phyloP scores from a whole-genome alignment of 2,329 filamentous ascomycete genomes.

The Colletotrichum sojae region DNA sequence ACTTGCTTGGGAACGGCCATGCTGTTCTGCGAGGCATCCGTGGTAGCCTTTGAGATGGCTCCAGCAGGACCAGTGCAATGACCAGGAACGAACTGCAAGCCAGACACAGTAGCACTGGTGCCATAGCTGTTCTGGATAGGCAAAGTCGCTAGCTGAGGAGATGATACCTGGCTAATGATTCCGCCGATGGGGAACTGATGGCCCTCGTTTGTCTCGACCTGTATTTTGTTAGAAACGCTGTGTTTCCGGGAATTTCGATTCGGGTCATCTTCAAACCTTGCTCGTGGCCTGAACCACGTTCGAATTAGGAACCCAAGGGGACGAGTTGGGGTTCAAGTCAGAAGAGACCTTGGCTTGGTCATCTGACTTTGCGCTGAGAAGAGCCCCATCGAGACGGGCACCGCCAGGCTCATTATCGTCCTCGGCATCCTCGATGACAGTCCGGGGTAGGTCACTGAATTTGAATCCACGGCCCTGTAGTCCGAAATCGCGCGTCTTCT shows the following conservation, averaged over 20 bases:
- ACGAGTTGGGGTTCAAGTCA: constrained; percentile 34
- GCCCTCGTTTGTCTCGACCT: background rate
- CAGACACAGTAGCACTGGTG: constrained; percentile 3
- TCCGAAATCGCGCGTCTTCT: constrained; percentile 9
- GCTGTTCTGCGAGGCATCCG: background rate
- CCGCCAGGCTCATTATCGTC: constrained; percentile 34
- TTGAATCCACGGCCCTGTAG: constrained; percentile 5
- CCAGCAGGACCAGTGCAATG: background rate
- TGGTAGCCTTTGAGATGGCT: background rate
- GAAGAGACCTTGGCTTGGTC: constrained; percentile 10
- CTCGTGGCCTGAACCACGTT: background rate
- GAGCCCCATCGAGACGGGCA: constrained; percentile 17
- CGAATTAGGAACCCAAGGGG: constrained; percentile 34
- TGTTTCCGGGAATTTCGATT: background rate
- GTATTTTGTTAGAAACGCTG: background rate
- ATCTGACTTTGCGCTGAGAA: background rate
- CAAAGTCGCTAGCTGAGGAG: background rate
- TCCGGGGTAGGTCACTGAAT: constrained; percentile 7
- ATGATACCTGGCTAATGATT: no score
- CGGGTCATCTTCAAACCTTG: constrained; percentile 14
- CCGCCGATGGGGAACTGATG: background rate
- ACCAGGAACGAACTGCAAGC: constrained; percentile 7
- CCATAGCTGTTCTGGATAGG: background rate
- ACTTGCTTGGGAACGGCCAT: background rate
- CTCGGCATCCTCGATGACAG: constrained; percentile 19